Conservation (phyloP, 768 basidiomycete genomes). For the Pleurotus eryngii region DNA sequence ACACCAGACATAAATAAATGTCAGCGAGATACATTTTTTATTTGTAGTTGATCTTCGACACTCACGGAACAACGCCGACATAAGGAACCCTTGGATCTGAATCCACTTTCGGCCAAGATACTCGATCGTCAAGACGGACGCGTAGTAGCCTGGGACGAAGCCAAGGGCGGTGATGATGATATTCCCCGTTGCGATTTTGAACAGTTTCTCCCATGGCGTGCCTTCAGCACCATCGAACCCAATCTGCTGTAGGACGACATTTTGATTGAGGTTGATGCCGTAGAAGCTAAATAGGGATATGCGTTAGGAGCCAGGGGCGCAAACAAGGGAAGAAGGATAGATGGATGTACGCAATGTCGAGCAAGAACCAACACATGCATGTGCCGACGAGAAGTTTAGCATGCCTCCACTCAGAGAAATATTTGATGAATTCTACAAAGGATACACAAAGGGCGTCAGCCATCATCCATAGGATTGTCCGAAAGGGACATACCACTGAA, state of each 20-base stretch:
- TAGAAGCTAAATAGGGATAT: conserved; percentile 48
- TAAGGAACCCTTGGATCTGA: conserved; percentile 71
- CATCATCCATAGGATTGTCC: not conserved
- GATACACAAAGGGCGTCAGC: not conserved
- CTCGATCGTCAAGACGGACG: conserved; percentile 65
- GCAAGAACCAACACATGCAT: conserved; percentile 67
- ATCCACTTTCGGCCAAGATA: conserved; percentile 72
- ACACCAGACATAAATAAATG: not conserved
- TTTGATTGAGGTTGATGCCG: conserved; percentile 58
- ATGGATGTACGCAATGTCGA: conserved; percentile 60
- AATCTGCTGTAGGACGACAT: conserved; percentile 54
- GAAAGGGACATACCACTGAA: conserved; percentile 35
- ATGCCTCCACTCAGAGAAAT: conserved; percentile 75
- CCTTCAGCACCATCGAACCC: conserved; percentile 49
- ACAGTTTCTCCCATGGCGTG: conserved; percentile 48
- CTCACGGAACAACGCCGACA: conserved; percentile 65
- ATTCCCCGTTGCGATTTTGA: conserved; percentile 48
- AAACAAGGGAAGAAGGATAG: not conserved
- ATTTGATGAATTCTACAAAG: conserved; percentile 51
- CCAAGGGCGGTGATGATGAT: conserved; percentile 62
- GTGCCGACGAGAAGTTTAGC: conserved; percentile 67
- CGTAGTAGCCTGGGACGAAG: conserved; percentile 78
- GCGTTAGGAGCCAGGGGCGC: not conserved
- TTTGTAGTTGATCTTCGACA: not conserved
- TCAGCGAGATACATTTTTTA: too few relatives aligned